These are phyloP conservation scores for Phytophthora idaei DNA, from an alignment of 352 stramenopile species.

Conservation along the genomic window DNA sequence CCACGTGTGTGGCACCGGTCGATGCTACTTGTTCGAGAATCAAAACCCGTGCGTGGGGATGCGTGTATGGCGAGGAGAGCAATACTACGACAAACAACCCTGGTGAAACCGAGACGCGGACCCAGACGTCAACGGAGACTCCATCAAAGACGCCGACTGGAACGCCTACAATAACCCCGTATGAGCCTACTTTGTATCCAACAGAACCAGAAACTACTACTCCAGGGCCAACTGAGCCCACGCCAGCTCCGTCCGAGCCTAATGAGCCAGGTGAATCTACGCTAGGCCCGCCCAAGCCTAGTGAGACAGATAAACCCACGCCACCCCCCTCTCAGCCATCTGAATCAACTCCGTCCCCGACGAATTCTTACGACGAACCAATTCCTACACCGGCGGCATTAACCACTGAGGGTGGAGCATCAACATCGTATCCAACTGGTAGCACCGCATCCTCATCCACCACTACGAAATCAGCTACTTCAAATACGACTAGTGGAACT, in stretches of 20 bases:
- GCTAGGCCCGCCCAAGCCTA: not conserved
- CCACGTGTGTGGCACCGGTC: slow-evolving; percentile 52
- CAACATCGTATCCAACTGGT: slow-evolving; percentile 1
- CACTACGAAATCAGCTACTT: slow-evolving; percentile 10
- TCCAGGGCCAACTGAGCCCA: not conserved
- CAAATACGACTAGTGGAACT: not conserved
- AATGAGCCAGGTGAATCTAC: slow-evolving; percentile 4
- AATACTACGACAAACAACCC: not conserved
- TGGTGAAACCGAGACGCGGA: slow-evolving; percentile 1
- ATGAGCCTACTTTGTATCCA: slow-evolving; percentile 1
- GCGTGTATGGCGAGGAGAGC: slow-evolving; percentile 28
- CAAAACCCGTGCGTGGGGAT: slow-evolving; percentile 64
- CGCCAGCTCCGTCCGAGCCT: slow-evolving; percentile 4
- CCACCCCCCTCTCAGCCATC: not conserved
- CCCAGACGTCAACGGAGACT: not conserved
- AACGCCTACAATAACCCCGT: not conserved
- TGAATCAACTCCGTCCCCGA: not conserved
- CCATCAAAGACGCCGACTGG: not conserved
- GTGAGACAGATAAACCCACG: not conserved
- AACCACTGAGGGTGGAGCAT: slow-evolving; percentile 8
- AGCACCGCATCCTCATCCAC: not conserved
- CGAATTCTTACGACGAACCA: slow-evolving; percentile 9
- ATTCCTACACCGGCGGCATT: slow-evolving; percentile 14
- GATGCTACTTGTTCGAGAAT: slow-evolving; percentile 61
- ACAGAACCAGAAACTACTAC: not conserved